These are phyloP conservation scores for Zygosaccharomyces pseudobailii DNA, from an alignment of 1,139 yeast species.

Conservation along the genomic window DNA sequence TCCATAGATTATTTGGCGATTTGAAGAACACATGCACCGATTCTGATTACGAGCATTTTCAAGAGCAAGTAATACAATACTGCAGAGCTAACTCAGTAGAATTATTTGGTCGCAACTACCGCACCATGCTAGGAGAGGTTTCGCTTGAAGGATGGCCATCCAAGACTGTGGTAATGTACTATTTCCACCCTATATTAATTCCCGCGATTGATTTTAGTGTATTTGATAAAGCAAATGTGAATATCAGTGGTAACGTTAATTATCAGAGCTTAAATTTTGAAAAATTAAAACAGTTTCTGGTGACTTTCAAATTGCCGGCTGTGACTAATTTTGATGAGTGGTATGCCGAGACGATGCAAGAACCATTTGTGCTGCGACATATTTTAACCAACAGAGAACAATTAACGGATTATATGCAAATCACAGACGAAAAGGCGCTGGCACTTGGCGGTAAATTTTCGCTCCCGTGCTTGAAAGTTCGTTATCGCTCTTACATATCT, in stretches of 20 bases:
- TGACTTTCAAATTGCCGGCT: slow-evolving; percentile 14
- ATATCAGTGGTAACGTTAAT: slow-evolving; percentile 14
- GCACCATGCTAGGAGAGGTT: slow-evolving; percentile 14
- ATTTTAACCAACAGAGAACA: slow-evolving; percentile 10
- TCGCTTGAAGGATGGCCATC: slow-evolving; percentile 36
- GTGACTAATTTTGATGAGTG: slow-evolving; percentile 26
- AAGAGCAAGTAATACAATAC: slow-evolving; percentile 26
- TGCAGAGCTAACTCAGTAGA: slow-evolving; percentile 28
- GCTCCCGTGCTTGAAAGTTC: slow-evolving; percentile 21
- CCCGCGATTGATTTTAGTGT: slow-evolving; percentile 9
- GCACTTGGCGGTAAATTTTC: slow-evolving; percentile 11
- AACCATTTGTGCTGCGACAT: slow-evolving; percentile 20
- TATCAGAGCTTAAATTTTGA: slow-evolving; percentile 13
- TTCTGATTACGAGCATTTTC: slow-evolving; percentile 29
- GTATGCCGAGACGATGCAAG: slow-evolving; percentile 26
- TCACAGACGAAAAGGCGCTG: slow-evolving; percentile 24
- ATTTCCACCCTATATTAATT: slow-evolving; percentile 36
- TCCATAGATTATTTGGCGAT: slow-evolving; percentile 23
- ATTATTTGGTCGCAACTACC: slow-evolving; percentile 37
- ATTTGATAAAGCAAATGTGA: slow-evolving; percentile 8
- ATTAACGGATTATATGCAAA: slow-evolving; percentile 11
- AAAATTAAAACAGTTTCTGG: slow-evolving; percentile 11
- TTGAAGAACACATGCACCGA: slow-evolving; percentile 15
- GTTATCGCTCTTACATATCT: slow-evolving; percentile 23
- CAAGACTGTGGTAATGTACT: slow-evolving; percentile 35